Conservation (phyloP, 2,329 filamentous ascomycete genomes). For the Eutypa lata region DNA sequence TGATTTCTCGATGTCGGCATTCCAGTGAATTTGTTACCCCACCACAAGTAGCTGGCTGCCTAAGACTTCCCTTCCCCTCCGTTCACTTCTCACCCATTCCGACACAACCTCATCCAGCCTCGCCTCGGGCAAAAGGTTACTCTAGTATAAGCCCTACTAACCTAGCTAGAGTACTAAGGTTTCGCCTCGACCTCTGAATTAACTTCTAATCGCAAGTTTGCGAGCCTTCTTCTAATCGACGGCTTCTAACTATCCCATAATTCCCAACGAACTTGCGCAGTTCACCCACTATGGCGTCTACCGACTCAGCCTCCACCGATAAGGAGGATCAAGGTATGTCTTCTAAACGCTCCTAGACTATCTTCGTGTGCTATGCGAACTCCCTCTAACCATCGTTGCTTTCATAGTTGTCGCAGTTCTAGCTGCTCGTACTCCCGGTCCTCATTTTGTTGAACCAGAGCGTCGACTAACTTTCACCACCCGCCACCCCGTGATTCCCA, state of each 20-base stretch:
- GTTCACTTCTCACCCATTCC: not conserved
- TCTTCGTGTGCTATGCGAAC: not conserved
- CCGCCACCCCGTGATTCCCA: constrained; percentile 19
- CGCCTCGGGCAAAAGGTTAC: not conserved
- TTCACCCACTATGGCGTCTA: not conserved
- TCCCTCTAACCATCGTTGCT: not conserved
- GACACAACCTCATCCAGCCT: not conserved
- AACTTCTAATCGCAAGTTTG: no score
- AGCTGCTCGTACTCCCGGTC: constrained; percentile 5
- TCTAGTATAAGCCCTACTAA: not conserved
- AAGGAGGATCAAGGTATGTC: not conserved
- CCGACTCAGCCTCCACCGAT: not conserved
- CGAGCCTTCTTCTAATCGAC: not conserved
- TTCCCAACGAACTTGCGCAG: not conserved
- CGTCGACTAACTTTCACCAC: constrained; percentile 29
- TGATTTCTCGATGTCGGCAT: not conserved
- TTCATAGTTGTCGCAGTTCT: not conserved
- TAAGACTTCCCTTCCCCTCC: not conserved
- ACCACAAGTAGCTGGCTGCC: not conserved
- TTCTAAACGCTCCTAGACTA: not conserved
- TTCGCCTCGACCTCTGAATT: no score
- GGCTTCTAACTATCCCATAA: not conserved
- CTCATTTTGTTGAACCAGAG: constrained; percentile 11
- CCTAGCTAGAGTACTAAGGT: not conserved
- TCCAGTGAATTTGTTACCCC: not conserved